A percentile compares a stretch with the other conserved stretches of the same genome.
Conservation (phyloP, 2,329 filamentous ascomycete genomes). For the Podosphaera fusca region DNA sequence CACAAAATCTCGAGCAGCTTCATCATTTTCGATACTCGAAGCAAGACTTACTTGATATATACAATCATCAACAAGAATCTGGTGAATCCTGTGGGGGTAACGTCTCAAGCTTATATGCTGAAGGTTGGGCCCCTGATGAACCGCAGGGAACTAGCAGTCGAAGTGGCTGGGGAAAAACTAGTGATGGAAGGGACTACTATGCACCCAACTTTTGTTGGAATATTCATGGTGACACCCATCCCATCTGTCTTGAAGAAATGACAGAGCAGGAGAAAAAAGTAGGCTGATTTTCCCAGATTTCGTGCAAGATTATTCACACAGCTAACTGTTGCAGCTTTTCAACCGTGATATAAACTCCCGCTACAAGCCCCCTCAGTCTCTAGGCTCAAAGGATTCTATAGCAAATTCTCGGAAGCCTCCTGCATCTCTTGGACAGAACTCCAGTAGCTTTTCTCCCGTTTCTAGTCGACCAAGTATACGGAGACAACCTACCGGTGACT, state of each 20-base stretch:
- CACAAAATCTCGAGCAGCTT: constrained; percentile 21
- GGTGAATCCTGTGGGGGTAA: constrained; percentile 28
- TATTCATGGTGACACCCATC: constrained; percentile 40
- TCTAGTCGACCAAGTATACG: constrained; percentile 50
- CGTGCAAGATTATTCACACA: background rate
- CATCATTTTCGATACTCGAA: constrained; percentile 16
- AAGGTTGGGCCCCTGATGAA: constrained; percentile 57
- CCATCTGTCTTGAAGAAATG: constrained; percentile 53
- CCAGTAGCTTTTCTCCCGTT: constrained; percentile 48
- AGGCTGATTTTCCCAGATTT: constrained; percentile 6
- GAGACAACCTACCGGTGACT: constrained; percentile 56
- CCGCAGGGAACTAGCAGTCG: constrained; percentile 35
- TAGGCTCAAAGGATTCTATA: constrained; percentile 30
- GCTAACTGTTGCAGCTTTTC: constrained; percentile 38
- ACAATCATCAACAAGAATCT: constrained; percentile 29
- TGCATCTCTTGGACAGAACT: constrained; percentile 39
- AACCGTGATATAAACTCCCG: constrained; percentile 77
- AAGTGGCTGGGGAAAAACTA: constrained; percentile 53
- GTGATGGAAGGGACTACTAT: constrained; percentile 51
- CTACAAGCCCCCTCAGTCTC: constrained; percentile 55
- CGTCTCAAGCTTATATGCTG: constrained; percentile 44
- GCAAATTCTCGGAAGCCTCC: constrained; percentile 59
- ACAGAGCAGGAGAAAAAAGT: constrained; percentile 36
- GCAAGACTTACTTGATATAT: constrained; percentile 50
- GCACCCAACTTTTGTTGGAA: constrained; percentile 93